Evolutionary conservation across 805 yeast genomes (phyloP), one percentile per base, ranked within the genome.

Genomic region (Wickerhamomyces hampshirensis): DNA sequence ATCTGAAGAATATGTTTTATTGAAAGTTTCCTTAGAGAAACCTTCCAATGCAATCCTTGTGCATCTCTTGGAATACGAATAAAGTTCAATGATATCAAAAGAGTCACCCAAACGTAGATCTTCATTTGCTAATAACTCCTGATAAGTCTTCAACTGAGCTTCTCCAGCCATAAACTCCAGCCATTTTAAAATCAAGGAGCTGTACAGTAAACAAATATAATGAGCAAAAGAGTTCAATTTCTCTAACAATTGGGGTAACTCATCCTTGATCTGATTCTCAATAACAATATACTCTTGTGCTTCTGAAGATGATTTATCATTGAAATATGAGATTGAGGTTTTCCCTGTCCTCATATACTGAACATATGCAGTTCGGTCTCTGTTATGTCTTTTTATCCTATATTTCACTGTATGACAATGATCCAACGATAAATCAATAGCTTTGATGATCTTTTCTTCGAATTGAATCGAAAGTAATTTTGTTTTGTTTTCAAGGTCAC

Each of bases 71-170:
- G 65, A 46, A 2, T 46, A 34, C 0, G 62, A 51, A 39, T 53
- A 63, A 24, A 49, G 29, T 38, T 63, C 65, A 21, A 65, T 44
- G 11, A 66, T 60, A 38, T 65, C 69, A 35, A 61, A 58, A 37
- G 62, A 57, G 32, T 56, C 60, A 12, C 63, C 62, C 4, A 44
- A 31, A 6, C 41, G 47, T 12, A 49, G 26, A 11, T 40, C 50
- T 6, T 43, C 42, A 3, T 27, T 21, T 8, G 42, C 36, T 7
- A 51, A n/a, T 11, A 29, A 30, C 18, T 51, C 47, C 4, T 49
- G 37, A 35, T 58, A 63, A 21, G 50, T 51, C 6, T 47, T 42
- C 16, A 61, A 17, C 12, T 50, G 52, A 6, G 26, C 36, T 3
- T 47, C 44, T 5, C 68, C 69, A 17, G 59, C 42, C 26, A 65